Conservation (phyloP, 371 early-diverging fungal species). For the Saksenaea vasiformis region DNA sequence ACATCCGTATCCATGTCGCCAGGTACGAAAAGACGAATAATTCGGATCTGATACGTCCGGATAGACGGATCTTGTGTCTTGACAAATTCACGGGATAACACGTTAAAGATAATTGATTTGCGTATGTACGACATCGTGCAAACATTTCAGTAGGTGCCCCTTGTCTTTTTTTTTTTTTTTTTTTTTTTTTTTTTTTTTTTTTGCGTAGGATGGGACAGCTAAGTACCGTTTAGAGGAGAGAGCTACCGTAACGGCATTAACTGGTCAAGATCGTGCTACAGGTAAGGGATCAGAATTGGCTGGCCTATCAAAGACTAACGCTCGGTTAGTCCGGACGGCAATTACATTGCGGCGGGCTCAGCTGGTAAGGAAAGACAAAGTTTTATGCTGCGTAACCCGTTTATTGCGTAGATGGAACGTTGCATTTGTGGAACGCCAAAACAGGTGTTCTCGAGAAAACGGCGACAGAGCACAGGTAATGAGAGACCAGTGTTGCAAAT, state of each 20-base stretch:
- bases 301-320: conserved; percentile 11
- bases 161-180: conserved; percentile 18
- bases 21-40: conserved; percentile 37
- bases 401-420: conserved; percentile 62
- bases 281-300: conserved; percentile 38
- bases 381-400: background rate
- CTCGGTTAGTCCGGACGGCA: conserved; percentile 77
- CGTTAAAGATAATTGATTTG: conserved; percentile 81
- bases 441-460: conserved; percentile 52
- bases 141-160: conserved; percentile 57
- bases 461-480: conserved; percentile 58
- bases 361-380: conserved; percentile 36
- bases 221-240: conserved; percentile 60
- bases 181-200: conserved; percentile 7
- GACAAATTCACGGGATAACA: conserved; percentile 93
- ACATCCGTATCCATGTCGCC: conserved; percentile 80
- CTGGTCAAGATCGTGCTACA: conserved; percentile 87
- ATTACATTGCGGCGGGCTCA: conserved; percentile 82
- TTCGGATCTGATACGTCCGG: background rate
- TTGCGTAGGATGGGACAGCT: background rate
- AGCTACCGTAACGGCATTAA: conserved; percentile 81
- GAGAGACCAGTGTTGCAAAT: conserved; percentile 7
- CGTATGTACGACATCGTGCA: conserved; percentile 74
- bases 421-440: conserved; percentile 77
- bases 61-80: conserved; percentile 74